These are phyloP conservation scores for Mortierella sp. DNA, from an alignment of 371 early-diverging fungal species.

Conservation along the genomic window DNA sequence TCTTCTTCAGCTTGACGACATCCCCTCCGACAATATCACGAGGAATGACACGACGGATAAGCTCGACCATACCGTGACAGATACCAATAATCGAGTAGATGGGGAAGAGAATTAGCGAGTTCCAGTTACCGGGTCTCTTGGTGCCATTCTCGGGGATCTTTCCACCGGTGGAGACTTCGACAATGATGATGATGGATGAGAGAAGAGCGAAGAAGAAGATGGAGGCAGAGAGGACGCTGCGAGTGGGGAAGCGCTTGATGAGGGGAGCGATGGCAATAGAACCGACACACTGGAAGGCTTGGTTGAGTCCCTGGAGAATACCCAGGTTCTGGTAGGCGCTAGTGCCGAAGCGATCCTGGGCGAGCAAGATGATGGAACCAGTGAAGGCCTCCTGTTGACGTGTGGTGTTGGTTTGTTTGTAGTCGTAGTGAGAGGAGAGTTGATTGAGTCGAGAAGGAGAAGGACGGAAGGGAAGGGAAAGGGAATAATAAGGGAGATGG, in stretches of 20 bases:
- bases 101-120: slow-evolving; percentile 53
- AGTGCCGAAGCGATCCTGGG: slow-evolving; percentile 36
- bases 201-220: slow-evolving; percentile 59
- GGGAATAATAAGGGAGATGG: not conserved
- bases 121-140: slow-evolving; percentile 47
- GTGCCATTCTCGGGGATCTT: slow-evolving; percentile 28
- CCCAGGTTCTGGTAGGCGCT: slow-evolving; percentile 21
- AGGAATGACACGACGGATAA: slow-evolving; percentile 71
- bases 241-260: slow-evolving; percentile 59
- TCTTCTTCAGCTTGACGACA: slow-evolving; percentile 64
- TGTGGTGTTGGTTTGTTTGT: not conserved
- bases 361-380: slow-evolving; percentile 41
- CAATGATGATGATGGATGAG: slow-evolving; percentile 59
- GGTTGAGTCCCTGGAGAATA: slow-evolving; percentile 54
- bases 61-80: slow-evolving; percentile 66
- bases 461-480: not conserved
- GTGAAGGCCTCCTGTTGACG: slow-evolving; percentile 43
- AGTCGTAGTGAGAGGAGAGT: not conserved
- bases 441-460: not conserved
- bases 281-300: slow-evolving; percentile 63
- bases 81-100: slow-evolving; percentile 61
- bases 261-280: slow-evolving; percentile 64
- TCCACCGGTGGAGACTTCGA: slow-evolving; percentile 67
- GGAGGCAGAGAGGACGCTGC: slow-evolving; percentile 58
- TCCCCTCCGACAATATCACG: slow-evolving; percentile 69